Evolutionary conservation across 192 early-diverging fungal genomes (phyloP), one percentile per base, ranked within the genome.

Genomic region (Glomus cerebriforme): DNA sequence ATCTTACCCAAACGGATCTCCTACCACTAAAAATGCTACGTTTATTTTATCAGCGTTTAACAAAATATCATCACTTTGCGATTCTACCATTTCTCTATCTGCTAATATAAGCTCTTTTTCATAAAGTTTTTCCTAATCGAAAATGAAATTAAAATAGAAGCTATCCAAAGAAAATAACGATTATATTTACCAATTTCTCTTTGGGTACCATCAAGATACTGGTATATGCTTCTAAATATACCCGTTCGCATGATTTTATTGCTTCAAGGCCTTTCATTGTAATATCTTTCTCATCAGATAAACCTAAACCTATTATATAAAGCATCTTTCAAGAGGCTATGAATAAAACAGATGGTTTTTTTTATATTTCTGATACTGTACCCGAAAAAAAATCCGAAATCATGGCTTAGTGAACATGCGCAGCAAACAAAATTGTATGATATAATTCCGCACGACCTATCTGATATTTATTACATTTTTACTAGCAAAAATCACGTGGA

Each of bases 51-150:
- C 95, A 2, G 97, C 98, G 76, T 93, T 91, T 64, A 87, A 85
- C 32, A 99, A 89, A 79, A 99, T 99, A 7, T 88, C 82, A 80
- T 98, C 96, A 39, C 94, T 92, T 35, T 93, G 91, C 1, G 93
- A 92, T 86, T 99, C 98, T 22, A 99, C 98, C 88, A 97, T 96
- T 86, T 99, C 98, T 79, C 98, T 91, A 83, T 99, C 95, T 2
- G 98, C 98, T n/a, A 98, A 75, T 2, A 91, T 88, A 1, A 99
- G 88, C 60, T 88, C 80, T 80, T 94, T 93, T 39, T 90, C 94
- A 82, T 99, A 98, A 75, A 95, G 96, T 37, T 87, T 90, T 89
- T 98, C 95, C 92, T 93, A 74, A 59, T 17, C 1, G 34, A 39
- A 31, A 37, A 34, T 31, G 2, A 63, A 22, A 27, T 45, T 19